Evolutionary conservation across 495 filamentous ascomycete genomes (phyloP).

Genomic region (Cercophora samala): DNA sequence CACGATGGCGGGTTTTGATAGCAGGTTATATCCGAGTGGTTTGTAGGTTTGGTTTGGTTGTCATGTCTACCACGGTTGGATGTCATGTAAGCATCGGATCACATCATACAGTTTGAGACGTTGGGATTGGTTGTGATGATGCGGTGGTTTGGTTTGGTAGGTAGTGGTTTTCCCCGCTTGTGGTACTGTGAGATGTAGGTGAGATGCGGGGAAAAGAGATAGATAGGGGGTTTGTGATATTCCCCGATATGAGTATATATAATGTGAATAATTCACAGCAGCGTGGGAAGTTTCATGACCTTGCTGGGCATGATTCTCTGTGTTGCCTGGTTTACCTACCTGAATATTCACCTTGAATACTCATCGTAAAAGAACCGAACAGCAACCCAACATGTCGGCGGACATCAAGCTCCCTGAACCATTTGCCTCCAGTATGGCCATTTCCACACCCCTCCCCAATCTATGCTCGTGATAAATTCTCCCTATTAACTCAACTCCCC

Average conservation of each 20-base stretch:
- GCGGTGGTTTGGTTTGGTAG: not conserved
- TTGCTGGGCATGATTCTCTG: not conserved
- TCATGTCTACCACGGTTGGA: not conserved
- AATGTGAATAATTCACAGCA: no score
- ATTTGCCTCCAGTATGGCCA: not conserved
- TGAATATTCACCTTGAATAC: not conserved
- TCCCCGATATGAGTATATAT: not conserved
- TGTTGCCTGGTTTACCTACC: not conserved
- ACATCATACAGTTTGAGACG: not conserved
- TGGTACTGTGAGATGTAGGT: not conserved
- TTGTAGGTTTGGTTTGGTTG: not conserved
- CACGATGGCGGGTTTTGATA: not conserved
- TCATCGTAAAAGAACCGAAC: slow-evolving; percentile 7
- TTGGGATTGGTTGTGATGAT: not conserved
- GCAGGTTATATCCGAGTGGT: not conserved
- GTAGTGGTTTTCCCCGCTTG: not conserved
- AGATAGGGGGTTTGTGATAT: not conserved
- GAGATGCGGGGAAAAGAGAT: not conserved
- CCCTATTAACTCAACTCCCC: not conserved
- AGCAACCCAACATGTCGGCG: slow-evolving; percentile 21
- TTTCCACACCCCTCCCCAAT: not conserved
- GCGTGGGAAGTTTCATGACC: not conserved
- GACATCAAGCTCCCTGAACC: slow-evolving; percentile 45
- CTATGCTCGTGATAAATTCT: no score
- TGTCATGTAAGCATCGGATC: not conserved